Conservation (phyloP, 2,329 filamentous ascomycete species). For the Colletotrichum tofieldiae region DNA sequence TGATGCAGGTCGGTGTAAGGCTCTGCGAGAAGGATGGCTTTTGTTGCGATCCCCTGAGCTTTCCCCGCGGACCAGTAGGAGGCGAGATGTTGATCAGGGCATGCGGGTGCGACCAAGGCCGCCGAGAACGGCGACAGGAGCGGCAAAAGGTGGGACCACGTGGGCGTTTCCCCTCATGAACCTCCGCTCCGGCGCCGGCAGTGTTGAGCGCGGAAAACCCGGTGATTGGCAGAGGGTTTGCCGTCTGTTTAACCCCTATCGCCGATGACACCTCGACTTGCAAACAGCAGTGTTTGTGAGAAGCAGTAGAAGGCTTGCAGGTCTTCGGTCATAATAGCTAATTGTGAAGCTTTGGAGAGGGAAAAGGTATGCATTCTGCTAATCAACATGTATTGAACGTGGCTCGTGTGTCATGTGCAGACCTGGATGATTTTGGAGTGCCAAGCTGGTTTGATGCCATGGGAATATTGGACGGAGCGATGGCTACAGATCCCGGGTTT, state of each 20-base stretch:
- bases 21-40: background rate
- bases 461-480: background rate
- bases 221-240: slow-evolving; percentile 17
- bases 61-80: background rate
- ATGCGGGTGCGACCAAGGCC: background rate
- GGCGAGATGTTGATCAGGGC: background rate
- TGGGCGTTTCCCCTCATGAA: background rate
- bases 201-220: slow-evolving; percentile 8
- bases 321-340: no score
- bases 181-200: slow-evolving; percentile 24
- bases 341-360: background rate
- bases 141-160: background rate
- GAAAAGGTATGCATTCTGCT: no score
- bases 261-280: background rate
- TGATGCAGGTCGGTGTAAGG: background rate
- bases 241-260: background rate
- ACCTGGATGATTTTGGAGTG: no score
- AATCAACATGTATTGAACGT: no score
- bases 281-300: background rate
- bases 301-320: no score
- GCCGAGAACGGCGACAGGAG: slow-evolving; percentile 21
- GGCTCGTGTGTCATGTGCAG: no score
- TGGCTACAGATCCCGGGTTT: background rate
- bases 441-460: background rate
- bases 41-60: background rate